These are phyloP conservation scores for Colletotrichum lindemuthianum DNA, from an alignment of 2,329 filamentous ascomycete genomes.

Conservation along the genomic window DNA sequence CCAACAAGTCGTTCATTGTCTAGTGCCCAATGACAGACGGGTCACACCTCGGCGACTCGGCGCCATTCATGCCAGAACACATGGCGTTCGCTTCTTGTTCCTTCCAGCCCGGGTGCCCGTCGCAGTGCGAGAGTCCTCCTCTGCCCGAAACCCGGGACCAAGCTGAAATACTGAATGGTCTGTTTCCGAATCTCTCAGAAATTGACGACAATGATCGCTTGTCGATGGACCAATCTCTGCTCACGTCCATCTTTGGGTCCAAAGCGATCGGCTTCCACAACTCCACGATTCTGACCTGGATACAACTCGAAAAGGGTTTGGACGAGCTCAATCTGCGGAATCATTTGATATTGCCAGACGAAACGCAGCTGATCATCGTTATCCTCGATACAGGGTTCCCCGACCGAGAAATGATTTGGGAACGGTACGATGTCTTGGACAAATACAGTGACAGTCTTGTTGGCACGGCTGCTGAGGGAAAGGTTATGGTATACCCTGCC, in stretches of 20 bases:
- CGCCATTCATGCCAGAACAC: neutral
- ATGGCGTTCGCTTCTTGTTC: neutral
- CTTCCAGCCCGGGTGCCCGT: too few species aligned
- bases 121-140: too few species aligned
- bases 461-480: neutral
- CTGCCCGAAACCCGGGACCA: too few species aligned
- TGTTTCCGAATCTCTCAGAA: neutral
- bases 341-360: neutral
- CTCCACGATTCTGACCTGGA: slow-evolving; percentile 1
- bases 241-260: neutral
- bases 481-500: neutral
- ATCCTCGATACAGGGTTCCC: neutral
- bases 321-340: neutral
- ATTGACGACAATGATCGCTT: neutral
- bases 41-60: neutral
- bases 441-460: too few species aligned
- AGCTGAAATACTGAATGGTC: neutral
- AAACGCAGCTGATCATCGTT: neutral
- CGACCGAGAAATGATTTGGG: neutral
- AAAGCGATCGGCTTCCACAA: neutral
- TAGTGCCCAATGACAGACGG: slow-evolving; percentile 1
- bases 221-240: neutral
- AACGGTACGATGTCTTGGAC: neutral
- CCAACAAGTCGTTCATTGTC: neutral
- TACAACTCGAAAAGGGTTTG: neutral